A percentile compares a stretch with the other conserved stretches of the same genome.
Evolutionary conservation across 176 grass and related monocot species (phyloP).

Genomic region (Rhynchospora breviuscula): DNA sequence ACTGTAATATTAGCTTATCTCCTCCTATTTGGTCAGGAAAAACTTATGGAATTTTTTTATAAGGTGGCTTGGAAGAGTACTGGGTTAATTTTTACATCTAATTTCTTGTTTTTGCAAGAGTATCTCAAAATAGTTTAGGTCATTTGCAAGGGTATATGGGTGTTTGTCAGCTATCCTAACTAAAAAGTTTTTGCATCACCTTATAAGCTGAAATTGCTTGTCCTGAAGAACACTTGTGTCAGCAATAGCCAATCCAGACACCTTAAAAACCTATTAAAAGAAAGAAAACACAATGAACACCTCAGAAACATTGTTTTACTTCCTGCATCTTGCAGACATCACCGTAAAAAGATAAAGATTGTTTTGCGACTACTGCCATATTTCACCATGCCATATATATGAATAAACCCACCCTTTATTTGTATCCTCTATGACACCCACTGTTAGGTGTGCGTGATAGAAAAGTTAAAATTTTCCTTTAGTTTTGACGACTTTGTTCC

Average conservation of each 20-base stretch:
- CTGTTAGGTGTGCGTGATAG: neutral
- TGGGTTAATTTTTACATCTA: neutral
- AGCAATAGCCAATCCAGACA: conserved; percentile 46
- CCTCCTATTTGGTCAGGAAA: neutral
- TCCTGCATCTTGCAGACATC: neutral
- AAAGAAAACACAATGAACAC: neutral
- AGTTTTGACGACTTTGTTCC: neutral
- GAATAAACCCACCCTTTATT: too few relatives aligned
- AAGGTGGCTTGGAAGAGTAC: neutral
- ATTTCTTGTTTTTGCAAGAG: neutral
- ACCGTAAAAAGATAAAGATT: neutral
- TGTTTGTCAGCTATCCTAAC: neutral
- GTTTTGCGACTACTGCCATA: neutral
- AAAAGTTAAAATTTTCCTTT: neutral
- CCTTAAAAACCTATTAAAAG: conserved; percentile 61
- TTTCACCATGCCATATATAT: neutral
- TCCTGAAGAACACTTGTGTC: conserved; percentile 66
- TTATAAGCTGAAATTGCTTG: conserved; percentile 95
- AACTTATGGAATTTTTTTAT: neutral
- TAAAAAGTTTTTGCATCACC: conserved; percentile 24
- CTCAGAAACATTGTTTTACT: neutral
- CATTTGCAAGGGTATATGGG: neutral
- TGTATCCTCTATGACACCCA: neutral
- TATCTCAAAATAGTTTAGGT: neutral
- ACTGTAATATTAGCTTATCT: neutral